These are phyloP conservation scores for Camellia japonica DNA, from an alignment of 148 eudicot genomes.

Conservation along the genomic window DNA sequence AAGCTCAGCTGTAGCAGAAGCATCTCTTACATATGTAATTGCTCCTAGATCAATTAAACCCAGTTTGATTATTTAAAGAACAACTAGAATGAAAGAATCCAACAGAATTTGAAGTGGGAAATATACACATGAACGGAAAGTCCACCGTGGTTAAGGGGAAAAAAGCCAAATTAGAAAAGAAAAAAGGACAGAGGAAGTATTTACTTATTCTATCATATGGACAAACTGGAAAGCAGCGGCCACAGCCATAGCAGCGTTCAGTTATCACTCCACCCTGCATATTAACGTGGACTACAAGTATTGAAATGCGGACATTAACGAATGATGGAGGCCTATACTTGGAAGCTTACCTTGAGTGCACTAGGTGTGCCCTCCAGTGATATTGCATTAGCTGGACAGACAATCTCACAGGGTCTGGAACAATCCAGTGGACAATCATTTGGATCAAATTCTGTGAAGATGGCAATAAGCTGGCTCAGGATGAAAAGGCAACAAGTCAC, in stretches of 20 bases:
- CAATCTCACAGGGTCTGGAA: conserved; percentile 4
- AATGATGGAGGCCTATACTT: neutral
- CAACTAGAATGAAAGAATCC: neutral
- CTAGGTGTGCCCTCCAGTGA: conserved; percentile 1
- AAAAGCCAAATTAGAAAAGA: neutral
- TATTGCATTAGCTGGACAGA: no score
- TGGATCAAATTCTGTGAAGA: conserved; percentile 72
- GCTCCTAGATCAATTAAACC: conserved; percentile 48
- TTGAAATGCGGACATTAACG: neutral
- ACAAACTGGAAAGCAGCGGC: conserved; percentile 85
- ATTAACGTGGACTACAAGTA: neutral
- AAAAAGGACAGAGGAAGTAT: neutral
- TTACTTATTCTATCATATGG: conserved; percentile 87
- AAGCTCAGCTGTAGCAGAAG: conserved; percentile 61
- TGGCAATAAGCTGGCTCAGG: conserved; percentile 5
- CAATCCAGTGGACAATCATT: conserved; percentile 74
- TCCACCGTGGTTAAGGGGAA: neutral
- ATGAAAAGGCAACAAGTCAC: neutral
- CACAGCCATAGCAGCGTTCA: conserved; percentile 94
- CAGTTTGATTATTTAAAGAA: neutral
- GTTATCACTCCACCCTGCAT: conserved; percentile 75
- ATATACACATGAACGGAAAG: neutral
- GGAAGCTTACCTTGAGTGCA: conserved; percentile 29
- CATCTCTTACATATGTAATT: conserved; percentile 66
- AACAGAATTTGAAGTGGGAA: neutral